Base-by-base conservation (phyloP, 176 grass and related monocot species). In the Lolium perenne region DNA sequence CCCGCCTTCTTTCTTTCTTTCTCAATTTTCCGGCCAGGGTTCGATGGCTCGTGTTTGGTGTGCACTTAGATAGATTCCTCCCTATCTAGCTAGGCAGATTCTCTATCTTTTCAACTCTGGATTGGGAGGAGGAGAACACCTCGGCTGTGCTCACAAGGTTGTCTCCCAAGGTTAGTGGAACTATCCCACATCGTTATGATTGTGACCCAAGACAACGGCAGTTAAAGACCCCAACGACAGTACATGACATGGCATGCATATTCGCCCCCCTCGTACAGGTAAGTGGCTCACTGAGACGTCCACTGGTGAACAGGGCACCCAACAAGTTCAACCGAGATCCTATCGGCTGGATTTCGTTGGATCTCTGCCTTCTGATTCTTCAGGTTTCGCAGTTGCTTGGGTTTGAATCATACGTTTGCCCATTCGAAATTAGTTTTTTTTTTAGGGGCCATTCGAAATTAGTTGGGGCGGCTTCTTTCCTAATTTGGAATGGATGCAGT, bases 131-230 rank as follows among this genome's bases (percentile, higher is more conserved):
- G 67, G 16, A 62, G 20, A 66, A 51, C 23, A 38, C 73, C 73
- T 38, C 1, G 17, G 45, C 0, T 29, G 66, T 29, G 76, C 0
- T 18, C 17, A 56, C 54, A 20, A 20, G 18, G 54, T 56, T 56
- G 32, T 18, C 18, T 16, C 46, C 77, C 82, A 75, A 81, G 50
- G 20, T 50, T 58, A 81, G 87, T 89, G 87, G 25, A 80, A 85
- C 76, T 41, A 76, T 82, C 78, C 21, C 60, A 77, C 47, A 12
- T 41, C 77, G 16, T 11, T 21, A 86, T 86, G 83, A 85, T 85
- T 70, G 61, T 4, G 50, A 80, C 35, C 65, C 35, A 40, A 40
- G 29, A 16, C 15, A 9, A 67, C 14, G 6, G 16, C 71, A 58
- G 38, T 23, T 18, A 20, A 87, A 82, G 72, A 8, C 47, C 35